These are phyloP conservation scores for Fusarium austroafricanum DNA, from an alignment of 2,329 filamentous ascomycete genomes.

Conservation along the genomic window DNA sequence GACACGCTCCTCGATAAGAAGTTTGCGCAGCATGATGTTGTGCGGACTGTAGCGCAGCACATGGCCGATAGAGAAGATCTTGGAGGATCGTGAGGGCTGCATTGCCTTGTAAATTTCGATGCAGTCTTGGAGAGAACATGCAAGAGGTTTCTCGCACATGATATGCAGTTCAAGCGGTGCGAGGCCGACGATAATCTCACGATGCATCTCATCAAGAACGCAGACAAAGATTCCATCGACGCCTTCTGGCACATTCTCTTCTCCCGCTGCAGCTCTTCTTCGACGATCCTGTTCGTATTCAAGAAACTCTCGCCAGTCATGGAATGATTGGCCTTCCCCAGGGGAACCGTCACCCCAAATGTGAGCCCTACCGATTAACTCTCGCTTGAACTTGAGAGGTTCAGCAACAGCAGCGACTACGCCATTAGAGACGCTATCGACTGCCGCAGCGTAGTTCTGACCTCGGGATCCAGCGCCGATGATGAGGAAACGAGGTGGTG, in stretches of 20 bases:
- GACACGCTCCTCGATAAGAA: conserved; percentile 78
- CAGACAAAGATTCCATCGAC: conserved; percentile 72
- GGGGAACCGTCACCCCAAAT: conserved; percentile 73
- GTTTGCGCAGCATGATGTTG: conserved; percentile 83
- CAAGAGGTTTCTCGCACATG: conserved; percentile 95
- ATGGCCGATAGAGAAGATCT: conserved; percentile 90
- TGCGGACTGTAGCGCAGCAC: conserved; percentile 94
- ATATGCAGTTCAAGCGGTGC: conserved; percentile 80
- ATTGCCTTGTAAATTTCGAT: conserved; percentile 76
- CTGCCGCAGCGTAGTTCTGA: conserved; percentile 76
- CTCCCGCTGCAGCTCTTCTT: conserved; percentile 61
- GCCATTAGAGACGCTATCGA: conserved; percentile 72
- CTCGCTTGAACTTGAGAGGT: conserved; percentile 80
- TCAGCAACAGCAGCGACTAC: conserved; percentile 84
- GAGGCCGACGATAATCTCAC: conserved; percentile 80
- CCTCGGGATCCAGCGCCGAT: conserved; percentile 87
- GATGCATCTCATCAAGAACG: conserved; percentile 90
- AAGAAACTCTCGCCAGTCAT: conserved; percentile 81
- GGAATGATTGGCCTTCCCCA: conserved; percentile 74
- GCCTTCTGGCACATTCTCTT: conserved; percentile 60
- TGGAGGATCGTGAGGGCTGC: conserved; percentile 47
- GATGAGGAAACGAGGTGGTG: conserved; percentile 76
- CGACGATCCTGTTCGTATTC: conserved; percentile 75
- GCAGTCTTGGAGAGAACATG: conserved; percentile 82
- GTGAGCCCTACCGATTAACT: conserved; percentile 74